Evolutionary conservation across 306 rosid species (phyloP), one percentile per base, ranked within the genome.

Genomic region (Luffa aegyptiaca): DNA sequence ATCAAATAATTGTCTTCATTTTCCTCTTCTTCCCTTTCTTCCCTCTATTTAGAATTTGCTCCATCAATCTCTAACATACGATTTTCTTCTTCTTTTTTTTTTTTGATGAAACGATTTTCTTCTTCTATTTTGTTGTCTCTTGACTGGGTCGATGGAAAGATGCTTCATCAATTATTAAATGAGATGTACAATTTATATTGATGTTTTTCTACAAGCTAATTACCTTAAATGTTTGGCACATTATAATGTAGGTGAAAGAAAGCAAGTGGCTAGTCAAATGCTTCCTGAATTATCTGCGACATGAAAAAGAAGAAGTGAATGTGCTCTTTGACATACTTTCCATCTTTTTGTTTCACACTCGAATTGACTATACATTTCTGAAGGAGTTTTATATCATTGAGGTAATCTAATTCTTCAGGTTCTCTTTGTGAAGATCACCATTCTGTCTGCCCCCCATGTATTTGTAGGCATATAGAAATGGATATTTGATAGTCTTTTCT

Each of bases 241-340:
- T 77, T 36, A 39, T 82, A 81, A 79, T 82, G 82, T 95, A 96
- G 99, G 97, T 96, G 74, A 96, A 96, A 86, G 99, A 96, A 88
- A 96, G 99, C 88, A 96, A 96, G 84, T 96, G 99, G 98, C 94
- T 93, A 80, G 96, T 96, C 81, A 96, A 96, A 85, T 96, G 99
- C 90, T 93, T 96, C 88, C 88, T 96, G 86, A 96, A 96, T 85
- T 96, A 89, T 88, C 86, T 96, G 84, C 88, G 96, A 77, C 98
- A 96, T 82, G 97, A 96, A 75, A 91, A 91, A 84, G 84, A 86
- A 1, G 99, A 96, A 96, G 98, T 96, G 88, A 90, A 96, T 86
- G 99, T 96, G 86, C 99, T 96, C 81, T 96, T 96, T 79, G 99
- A 96, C 82, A 93, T 96, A 74, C 97, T 96, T 74, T 89, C 98